Evolutionary conservation across 1,284 basidiomycete genomes (phyloP).

Genomic region (Tremellales sp.): DNA sequence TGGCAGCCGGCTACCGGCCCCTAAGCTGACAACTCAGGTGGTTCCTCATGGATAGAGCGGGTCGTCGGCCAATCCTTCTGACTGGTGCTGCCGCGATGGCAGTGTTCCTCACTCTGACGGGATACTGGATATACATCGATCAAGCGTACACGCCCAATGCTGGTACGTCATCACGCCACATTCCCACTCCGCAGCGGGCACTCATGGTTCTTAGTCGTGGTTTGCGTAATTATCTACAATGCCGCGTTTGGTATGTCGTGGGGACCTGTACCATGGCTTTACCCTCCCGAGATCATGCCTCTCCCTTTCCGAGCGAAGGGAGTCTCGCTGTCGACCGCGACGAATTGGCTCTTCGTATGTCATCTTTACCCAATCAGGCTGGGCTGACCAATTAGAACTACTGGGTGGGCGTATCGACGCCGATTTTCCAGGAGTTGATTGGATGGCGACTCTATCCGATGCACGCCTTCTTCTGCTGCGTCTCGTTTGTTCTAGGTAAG

Average conservation of each 20-base stretch:
- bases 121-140: slow-evolving; percentile 76
- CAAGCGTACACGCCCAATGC: slow-evolving; percentile 77
- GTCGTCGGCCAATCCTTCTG: slow-evolving; percentile 83
- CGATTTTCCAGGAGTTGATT: slow-evolving; percentile 82
- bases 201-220: slow-evolving; percentile 58
- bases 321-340: slow-evolving; percentile 84
- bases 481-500: slow-evolving; percentile 69
- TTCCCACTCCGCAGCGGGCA: background rate
- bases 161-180: slow-evolving; percentile 20
- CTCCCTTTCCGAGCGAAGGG: slow-evolving; percentile 86
- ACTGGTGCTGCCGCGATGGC: slow-evolving; percentile 69
- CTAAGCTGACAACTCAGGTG: slow-evolving; percentile 55
- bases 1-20: background rate
- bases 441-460: slow-evolving; percentile 92
- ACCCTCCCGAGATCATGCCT: slow-evolving; percentile 92
- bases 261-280: slow-evolving; percentile 57
- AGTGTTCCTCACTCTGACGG: slow-evolving; percentile 42
- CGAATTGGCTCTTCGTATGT: slow-evolving; percentile 68
- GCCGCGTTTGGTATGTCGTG: slow-evolving; percentile 72
- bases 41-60: slow-evolving; percentile 92
- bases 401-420: slow-evolving; percentile 80
- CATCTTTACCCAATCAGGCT: background rate
- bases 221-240: slow-evolving; percentile 90
- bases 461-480: slow-evolving; percentile 89
- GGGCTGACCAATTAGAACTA: slow-evolving; percentile 30